A percentile compares a stretch with the other conserved stretches of the same genome.
Evolutionary conservation across 768 basidiomycete genomes (phyloP).

Genomic region (Tylopilus intermedius): DNA sequence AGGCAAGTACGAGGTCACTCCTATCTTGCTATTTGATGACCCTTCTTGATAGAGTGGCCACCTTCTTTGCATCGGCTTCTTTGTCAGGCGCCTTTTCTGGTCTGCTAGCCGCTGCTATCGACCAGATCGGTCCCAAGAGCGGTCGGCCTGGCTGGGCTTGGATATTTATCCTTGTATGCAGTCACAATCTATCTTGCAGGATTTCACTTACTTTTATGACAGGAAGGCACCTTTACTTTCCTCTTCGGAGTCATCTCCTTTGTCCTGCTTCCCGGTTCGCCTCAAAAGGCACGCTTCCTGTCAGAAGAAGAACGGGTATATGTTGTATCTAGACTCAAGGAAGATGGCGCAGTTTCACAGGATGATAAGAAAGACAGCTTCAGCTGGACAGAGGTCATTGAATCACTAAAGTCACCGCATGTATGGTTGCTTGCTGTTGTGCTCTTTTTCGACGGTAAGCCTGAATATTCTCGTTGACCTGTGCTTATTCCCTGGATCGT

Average conservation of each 20-base stretch:
- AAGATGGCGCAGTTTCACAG: conserved; percentile 32
- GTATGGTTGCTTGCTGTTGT: conserved; percentile 46
- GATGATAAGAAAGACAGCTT: conserved; percentile 43
- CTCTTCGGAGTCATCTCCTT: conserved; percentile 49
- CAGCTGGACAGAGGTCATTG: conserved; percentile 50
- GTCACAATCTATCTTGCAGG: not conserved
- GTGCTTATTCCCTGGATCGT: not conserved
- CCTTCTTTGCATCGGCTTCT: conserved; percentile 42
- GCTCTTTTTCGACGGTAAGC: conserved; percentile 49
- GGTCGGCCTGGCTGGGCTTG: conserved; percentile 58
- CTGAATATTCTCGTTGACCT: not conserved
- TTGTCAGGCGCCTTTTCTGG: conserved; percentile 61
- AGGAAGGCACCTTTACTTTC: conserved; percentile 62
- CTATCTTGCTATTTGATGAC: not conserved
- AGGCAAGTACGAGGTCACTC: conserved; percentile 4
- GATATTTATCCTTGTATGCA: conserved; percentile 49
- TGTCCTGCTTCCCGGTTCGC: conserved; percentile 44
- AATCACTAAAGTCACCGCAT: conserved; percentile 44
- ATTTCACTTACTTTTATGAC: not conserved
- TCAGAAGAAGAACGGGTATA: conserved; percentile 45
- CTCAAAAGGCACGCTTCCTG: conserved; percentile 46
- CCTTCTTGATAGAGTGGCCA: conserved; percentile 29
- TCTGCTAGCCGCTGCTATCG: conserved; percentile 55
- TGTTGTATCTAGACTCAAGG: conserved; percentile 29
- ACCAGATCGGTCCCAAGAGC: conserved; percentile 48